Percentiles rank a stretch among this genome's conserved stretches.
These are phyloP conservation scores for Backusella sp. DNA, from an alignment of 192 early-diverging fungal genomes.

Conservation along the genomic window DNA sequence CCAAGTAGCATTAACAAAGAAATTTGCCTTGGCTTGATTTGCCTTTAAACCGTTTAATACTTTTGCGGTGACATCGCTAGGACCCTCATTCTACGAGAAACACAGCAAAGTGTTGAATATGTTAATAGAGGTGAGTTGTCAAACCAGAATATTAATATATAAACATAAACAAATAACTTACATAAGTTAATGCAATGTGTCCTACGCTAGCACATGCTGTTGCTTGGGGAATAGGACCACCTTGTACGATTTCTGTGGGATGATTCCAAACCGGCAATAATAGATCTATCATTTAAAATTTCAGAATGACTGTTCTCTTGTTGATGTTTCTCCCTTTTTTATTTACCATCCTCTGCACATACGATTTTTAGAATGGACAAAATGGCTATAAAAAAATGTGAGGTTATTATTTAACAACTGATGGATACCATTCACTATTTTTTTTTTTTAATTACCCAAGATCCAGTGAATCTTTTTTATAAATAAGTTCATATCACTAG, in stretches of 20 bases:
- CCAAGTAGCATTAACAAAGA: constrained; percentile 54
- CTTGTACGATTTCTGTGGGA: constrained; percentile 17
- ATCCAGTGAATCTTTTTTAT: neutral
- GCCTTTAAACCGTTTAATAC: constrained; percentile 50
- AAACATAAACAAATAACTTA: constrained; percentile 12
- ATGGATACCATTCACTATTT: neutral
- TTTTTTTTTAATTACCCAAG: neutral
- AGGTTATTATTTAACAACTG: neutral
- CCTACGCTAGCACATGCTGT: constrained; percentile 49
- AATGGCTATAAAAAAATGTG: neutral
- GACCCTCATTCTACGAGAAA: constrained; percentile 44
- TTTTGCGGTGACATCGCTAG: constrained; percentile 54
- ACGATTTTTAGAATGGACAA: neutral
- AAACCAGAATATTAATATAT: neutral
- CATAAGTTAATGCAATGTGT: constrained; percentile 48
- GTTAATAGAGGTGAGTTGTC: neutral
- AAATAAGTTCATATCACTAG: neutral
- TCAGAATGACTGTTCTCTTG: neutral
- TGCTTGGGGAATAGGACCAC: constrained; percentile 29
- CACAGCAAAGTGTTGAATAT: neutral
- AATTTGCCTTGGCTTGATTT: constrained; percentile 47
- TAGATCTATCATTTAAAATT: constrained; percentile 1
- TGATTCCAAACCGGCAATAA: constrained; percentile 37
- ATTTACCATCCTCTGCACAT: neutral
- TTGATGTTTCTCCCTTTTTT: neutral